phyloP scores from a whole-genome alignment of 345 rosid species.

The Citrus reticulata region DNA sequence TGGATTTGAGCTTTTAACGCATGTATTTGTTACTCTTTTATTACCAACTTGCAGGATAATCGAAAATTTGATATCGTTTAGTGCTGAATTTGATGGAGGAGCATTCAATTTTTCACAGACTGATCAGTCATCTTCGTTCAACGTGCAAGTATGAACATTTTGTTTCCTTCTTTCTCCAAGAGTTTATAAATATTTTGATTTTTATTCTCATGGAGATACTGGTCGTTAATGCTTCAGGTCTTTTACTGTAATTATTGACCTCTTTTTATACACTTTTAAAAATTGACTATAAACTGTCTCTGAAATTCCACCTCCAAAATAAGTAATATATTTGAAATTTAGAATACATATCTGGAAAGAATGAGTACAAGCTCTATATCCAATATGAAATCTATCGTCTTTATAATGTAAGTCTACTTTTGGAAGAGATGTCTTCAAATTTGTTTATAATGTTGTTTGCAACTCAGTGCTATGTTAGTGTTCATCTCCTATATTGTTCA shows the following conservation, averaged over 20 bases:
- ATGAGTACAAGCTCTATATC: no score
- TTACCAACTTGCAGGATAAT: constrained; percentile 4
- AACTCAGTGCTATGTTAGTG: not conserved
- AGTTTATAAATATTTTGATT: not conserved
- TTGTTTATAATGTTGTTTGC: not conserved
- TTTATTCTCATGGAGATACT: not conserved
- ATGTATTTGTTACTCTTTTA: not conserved
- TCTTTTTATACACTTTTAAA: no score
- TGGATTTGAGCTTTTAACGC: not conserved
- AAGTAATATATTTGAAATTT: no score
- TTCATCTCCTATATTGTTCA: not conserved
- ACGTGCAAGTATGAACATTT: constrained; percentile 66
- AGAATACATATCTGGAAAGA: no score
- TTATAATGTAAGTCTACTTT: no score
- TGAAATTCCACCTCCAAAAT: no score
- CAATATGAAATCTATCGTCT: no score
- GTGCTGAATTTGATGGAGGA: constrained; percentile 55
- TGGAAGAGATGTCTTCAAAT: no score
- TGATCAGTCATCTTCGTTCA: constrained; percentile 59
- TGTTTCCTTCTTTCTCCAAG: not conserved
- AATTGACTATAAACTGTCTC: no score
- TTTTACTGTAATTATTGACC: no score
- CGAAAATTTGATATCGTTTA: not conserved
- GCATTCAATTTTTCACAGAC: constrained; percentile 52
- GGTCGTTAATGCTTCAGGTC: not conserved